Percentiles rank a stretch among this genome's conserved stretches.
Conservation (phyloP, 2,329 filamentous ascomycete genomes). For the Teratosphaeria viscida region DNA sequence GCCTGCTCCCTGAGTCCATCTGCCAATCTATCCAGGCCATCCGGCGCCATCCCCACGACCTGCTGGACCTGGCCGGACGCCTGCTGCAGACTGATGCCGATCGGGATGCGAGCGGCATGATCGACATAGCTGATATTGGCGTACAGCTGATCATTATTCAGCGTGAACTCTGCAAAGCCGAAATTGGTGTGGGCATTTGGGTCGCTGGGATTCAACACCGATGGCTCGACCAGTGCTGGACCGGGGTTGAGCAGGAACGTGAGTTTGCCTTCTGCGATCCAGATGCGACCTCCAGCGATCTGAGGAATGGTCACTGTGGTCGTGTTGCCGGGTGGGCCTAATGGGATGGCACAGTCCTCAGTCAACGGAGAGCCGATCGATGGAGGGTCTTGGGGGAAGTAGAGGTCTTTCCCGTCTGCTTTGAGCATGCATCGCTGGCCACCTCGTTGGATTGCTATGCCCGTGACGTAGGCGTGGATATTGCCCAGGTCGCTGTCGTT, state of each 20-base stretch:
- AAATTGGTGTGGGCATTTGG: conserved; percentile 37
- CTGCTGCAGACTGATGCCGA: conserved; percentile 30
- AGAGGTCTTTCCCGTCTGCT: conserved; percentile 25
- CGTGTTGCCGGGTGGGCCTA: conserved; percentile 24
- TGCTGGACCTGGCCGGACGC: conserved; percentile 29
- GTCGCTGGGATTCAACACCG: conserved; percentile 29
- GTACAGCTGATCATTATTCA: conserved; percentile 37
- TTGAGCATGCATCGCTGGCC: conserved; percentile 24
- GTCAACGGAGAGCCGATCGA: conserved; percentile 22
- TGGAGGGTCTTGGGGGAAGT: conserved; percentile 24
- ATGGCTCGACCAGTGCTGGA: conserved; percentile 27
- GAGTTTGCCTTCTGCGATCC: conserved; percentile 26
- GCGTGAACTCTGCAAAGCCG: conserved; percentile 39
- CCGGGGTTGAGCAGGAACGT: conserved; percentile 29
- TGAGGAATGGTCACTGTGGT: conserved; percentile 21
- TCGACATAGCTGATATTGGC: conserved; percentile 35
- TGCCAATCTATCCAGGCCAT: conserved; percentile 50
- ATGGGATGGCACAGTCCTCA: conserved; percentile 28
- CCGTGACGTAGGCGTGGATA: conserved; percentile 18
- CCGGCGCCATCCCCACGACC: conserved; percentile 50
- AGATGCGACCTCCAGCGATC: conserved; percentile 30
- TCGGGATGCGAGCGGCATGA: conserved; percentile 30
- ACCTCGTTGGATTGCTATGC: conserved; percentile 26
- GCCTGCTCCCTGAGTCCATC: conserved; percentile 46
- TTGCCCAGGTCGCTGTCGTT: conserved; percentile 25